phyloP scores from a whole-genome alignment of 306 rosid species.

The Acacia confusa region DNA sequence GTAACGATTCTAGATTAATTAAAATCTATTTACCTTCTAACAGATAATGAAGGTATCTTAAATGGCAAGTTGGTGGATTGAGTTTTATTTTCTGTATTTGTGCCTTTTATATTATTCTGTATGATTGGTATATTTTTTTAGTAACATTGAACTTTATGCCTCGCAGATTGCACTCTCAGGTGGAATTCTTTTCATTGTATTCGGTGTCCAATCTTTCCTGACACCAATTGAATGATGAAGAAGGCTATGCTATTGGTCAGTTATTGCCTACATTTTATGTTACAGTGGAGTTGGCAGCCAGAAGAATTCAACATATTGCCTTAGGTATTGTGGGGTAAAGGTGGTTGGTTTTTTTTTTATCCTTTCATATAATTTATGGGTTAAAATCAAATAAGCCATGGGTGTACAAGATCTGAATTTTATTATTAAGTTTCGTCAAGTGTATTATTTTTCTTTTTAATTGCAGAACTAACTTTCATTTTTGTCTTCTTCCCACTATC shows the following conservation, averaged over 20 bases:
- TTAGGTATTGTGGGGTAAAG: neutral
- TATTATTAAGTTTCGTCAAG: neutral
- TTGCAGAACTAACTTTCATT: neutral
- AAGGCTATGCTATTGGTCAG: constrained; percentile 35
- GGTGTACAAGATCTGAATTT: neutral
- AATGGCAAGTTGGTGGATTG: neutral
- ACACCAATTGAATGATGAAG: constrained; percentile 43
- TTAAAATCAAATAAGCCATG: neutral
- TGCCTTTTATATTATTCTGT: neutral
- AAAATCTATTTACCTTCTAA: neutral
- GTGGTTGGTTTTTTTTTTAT: neutral
- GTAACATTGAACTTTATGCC: neutral
- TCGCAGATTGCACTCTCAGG: constrained; percentile 73
- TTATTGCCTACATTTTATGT: neutral
- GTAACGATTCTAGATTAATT: no score
- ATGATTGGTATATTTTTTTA: neutral
- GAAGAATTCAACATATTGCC: neutral
- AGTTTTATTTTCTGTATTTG: neutral
- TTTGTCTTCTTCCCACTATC: neutral
- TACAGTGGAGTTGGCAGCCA: neutral
- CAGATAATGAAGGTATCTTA: neutral
- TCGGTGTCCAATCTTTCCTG: constrained; percentile 73
- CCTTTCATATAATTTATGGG: neutral
- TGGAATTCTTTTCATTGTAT: constrained; percentile 64
- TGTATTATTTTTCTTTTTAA: neutral